Evolutionary conservation across 805 yeast genomes (phyloP).

Genomic region (Wickerhamiella galacta): DNA sequence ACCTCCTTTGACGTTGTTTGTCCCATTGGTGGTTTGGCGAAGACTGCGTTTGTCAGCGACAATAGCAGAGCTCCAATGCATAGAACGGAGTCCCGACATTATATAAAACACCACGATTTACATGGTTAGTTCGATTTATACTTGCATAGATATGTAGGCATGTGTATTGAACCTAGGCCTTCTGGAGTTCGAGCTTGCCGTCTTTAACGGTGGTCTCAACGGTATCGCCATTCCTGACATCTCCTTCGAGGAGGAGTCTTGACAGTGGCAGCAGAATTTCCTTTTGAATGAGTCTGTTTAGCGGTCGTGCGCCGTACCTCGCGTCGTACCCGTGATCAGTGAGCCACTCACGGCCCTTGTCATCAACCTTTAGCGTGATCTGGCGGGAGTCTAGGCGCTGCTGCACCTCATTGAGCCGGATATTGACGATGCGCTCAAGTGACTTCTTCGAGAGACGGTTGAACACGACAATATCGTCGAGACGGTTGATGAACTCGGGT

Average conservation of each 20-base stretch:
- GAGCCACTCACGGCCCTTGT: conserved; percentile 59
- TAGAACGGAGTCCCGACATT: too few species aligned
- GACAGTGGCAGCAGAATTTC: conserved; percentile 81
- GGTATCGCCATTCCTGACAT: conserved; percentile 40
- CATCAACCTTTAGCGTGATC: conserved; percentile 39
- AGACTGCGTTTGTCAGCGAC: neutral
- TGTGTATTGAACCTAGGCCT: conserved; percentile 2
- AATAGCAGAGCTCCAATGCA: too few species aligned
- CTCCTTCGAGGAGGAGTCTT: conserved; percentile 58
- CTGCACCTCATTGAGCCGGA: conserved; percentile 66
- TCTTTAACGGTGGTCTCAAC: conserved; percentile 34
- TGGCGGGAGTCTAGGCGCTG: conserved; percentile 66
- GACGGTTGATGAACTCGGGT: conserved; percentile 88
- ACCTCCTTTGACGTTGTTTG: neutral
- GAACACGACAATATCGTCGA: conserved; percentile 87
- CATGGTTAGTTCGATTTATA: too few species aligned
- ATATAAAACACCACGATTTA: too few species aligned
- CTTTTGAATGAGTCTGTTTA: conserved; percentile 78
- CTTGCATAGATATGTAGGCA: too few species aligned
- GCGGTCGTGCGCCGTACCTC: conserved; percentile 88
- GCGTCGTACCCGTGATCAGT: conserved; percentile 82
- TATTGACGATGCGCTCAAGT: conserved; percentile 64
- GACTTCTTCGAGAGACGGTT: conserved; percentile 71
- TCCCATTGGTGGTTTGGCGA: conserved; percentile 14
- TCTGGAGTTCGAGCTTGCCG: conserved; percentile 22